phyloP scores from a whole-genome alignment of 305 asterid species.

The Plantago coronopus region DNA sequence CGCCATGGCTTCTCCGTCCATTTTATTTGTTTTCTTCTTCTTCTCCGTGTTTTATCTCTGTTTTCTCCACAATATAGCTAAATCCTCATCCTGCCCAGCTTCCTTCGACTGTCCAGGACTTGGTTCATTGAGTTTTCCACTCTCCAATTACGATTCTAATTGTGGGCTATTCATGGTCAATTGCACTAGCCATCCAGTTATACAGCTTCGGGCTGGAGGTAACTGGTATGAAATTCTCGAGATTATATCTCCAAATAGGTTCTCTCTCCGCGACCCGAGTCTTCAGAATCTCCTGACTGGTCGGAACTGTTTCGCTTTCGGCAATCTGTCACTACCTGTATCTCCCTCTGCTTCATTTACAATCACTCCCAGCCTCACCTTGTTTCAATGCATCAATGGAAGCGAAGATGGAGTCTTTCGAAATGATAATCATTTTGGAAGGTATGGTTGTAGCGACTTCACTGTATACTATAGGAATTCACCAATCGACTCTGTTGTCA shows the following conservation, averaged over 20 bases:
- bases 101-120: slow-evolving; percentile 33
- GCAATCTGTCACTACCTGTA: background rate
- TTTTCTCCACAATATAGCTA: slow-evolving; percentile 9
- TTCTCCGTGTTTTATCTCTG: slow-evolving; percentile 13
- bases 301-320: slow-evolving; percentile 4
- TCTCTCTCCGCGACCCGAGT: background rate
- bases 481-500: background rate
- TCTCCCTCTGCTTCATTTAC: slow-evolving; percentile 29
- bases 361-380: slow-evolving; percentile 28
- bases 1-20: slow-evolving; percentile 19
- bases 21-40: slow-evolving; percentile 16
- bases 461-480: slow-evolving; percentile 20
- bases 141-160: slow-evolving; percentile 8
- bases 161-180: slow-evolving; percentile 42
- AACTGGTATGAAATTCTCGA: background rate
- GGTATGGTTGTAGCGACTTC: background rate
- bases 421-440: background rate
- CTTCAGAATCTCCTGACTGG: rapidly evolving
- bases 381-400: slow-evolving; percentile 25
- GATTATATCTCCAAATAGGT: background rate
- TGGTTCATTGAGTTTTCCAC: slow-evolving; percentile 31
- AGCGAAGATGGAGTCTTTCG: rapidly evolving
- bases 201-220: slow-evolving; percentile 7
- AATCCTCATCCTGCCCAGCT: slow-evolving; percentile 29
- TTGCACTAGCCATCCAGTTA: slow-evolving; percentile 20